Percentiles rank a stretch among this genome's conserved stretches.
These are phyloP conservation scores for Podosphaera xanthii DNA, from an alignment of 2,329 filamentous ascomycete species.

Conservation along the genomic window DNA sequence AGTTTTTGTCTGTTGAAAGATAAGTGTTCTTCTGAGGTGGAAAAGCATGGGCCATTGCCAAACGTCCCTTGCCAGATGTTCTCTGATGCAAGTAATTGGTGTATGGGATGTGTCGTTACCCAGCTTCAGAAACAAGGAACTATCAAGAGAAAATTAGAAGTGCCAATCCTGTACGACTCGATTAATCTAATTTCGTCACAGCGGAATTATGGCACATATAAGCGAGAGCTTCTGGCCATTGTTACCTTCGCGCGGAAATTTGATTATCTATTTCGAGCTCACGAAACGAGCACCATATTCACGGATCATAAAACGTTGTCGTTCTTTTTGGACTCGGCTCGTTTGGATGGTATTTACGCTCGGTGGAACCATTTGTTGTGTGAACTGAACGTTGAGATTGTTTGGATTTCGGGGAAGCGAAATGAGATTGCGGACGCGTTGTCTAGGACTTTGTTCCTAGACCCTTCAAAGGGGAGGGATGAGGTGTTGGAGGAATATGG, in stretches of 20 bases:
- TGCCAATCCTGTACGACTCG: not conserved
- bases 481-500: too few species aligned
- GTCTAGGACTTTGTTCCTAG: not conserved
- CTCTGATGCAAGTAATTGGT: not conserved
- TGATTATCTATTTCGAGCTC: not conserved
- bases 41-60: not conserved
- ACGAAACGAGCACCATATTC: not conserved
- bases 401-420: not conserved
- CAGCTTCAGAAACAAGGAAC: not conserved
- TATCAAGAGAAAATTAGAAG: not conserved
- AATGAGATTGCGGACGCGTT: not conserved
- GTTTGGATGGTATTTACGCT: not conserved
- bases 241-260: not conserved
- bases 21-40: not conserved
- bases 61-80: not conserved
- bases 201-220: not conserved
- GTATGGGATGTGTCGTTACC: not conserved
- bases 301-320: not conserved
- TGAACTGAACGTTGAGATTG: not conserved
- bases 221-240: not conserved
- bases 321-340: not conserved
- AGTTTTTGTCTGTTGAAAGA: not conserved
- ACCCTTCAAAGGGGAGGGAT: not conserved
- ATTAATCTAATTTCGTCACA: not conserved
- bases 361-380: not conserved